Conservation (phyloP, 441 rosid species). For the Mallotus japonicus region DNA sequence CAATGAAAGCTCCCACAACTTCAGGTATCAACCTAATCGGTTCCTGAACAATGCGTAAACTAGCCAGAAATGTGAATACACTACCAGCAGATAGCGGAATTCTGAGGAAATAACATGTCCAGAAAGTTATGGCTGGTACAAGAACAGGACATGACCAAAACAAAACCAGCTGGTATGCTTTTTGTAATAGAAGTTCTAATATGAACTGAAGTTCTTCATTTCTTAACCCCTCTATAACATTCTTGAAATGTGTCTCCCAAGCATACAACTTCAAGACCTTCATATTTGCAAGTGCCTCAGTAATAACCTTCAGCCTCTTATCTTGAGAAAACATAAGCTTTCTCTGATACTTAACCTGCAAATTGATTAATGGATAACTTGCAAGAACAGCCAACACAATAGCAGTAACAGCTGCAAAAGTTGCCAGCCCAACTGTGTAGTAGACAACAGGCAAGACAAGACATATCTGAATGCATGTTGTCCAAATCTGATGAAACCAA, state of each 20-base stretch:
- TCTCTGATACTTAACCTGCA: constrained; percentile 36
- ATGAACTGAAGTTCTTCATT: constrained; percentile 39
- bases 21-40: constrained; percentile 48
- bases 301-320: constrained; percentile 35
- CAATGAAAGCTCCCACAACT: constrained; percentile 34
- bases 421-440: constrained; percentile 42
- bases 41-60: constrained; percentile 41
- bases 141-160: constrained; percentile 48
- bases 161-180: constrained; percentile 31
- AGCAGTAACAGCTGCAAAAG: constrained; percentile 32
- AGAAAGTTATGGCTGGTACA: constrained; percentile 40
- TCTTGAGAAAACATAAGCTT: constrained; percentile 43
- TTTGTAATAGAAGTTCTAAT: constrained; percentile 20
- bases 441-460: constrained; percentile 39
- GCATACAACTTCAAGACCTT: constrained; percentile 62
- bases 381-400: constrained; percentile 27
- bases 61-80: constrained; percentile 50
- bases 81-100: constrained; percentile 42
- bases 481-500: constrained; percentile 58
- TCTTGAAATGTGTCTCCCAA: constrained; percentile 57
- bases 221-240: constrained; percentile 36
- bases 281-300: constrained; percentile 51
- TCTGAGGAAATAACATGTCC: constrained; percentile 44
- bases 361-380: constrained; percentile 32
- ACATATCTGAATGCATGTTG: constrained; percentile 42